These are phyloP conservation scores for Epithele typhae DNA, from an alignment of 768 basidiomycete species.

Conservation along the genomic window DNA sequence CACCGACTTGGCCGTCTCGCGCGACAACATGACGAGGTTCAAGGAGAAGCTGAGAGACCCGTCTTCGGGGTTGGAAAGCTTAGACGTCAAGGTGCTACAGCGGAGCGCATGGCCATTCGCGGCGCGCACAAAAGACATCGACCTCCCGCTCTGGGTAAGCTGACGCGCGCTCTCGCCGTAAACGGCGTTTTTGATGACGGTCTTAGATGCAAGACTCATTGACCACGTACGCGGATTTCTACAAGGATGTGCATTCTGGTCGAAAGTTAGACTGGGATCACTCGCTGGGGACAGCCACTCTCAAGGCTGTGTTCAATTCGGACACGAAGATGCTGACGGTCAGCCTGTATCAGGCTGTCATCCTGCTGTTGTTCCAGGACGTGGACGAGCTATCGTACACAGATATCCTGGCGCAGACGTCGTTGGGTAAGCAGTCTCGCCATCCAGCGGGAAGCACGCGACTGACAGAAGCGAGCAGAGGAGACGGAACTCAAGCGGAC, in stretches of 20 bases:
- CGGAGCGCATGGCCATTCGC: conserved; percentile 86
- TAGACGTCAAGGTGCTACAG: conserved; percentile 81
- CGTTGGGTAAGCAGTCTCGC: conserved; percentile 55
- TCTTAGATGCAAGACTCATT: conserved; percentile 72
- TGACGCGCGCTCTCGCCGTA: background rate
- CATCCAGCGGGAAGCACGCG: conserved; percentile 1
- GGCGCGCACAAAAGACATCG: conserved; percentile 43
- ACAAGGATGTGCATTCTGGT: conserved; percentile 73
- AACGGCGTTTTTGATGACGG: too few relatives aligned
- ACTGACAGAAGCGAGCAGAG: conserved; percentile 42
- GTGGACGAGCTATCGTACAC: conserved; percentile 52
- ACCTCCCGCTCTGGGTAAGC: conserved; percentile 51
- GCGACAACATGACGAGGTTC: conserved; percentile 68
- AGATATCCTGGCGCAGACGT: conserved; percentile 63
- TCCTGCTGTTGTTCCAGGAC: conserved; percentile 84
- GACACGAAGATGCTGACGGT: conserved; percentile 85
- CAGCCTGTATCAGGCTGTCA: conserved; percentile 85
- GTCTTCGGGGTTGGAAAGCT: conserved; percentile 36
- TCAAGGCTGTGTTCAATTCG: conserved; percentile 63
- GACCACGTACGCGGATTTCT: conserved; percentile 59
- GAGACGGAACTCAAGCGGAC: conserved; percentile 73
- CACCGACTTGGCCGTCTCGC: conserved; percentile 77
- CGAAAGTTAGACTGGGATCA: conserved; percentile 84
- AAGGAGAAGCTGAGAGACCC: conserved; percentile 31
- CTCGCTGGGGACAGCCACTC: conserved; percentile 74